phyloP scores from a whole-genome alignment of 257 asterid genomes.

The Cinchona pubescens region DNA sequence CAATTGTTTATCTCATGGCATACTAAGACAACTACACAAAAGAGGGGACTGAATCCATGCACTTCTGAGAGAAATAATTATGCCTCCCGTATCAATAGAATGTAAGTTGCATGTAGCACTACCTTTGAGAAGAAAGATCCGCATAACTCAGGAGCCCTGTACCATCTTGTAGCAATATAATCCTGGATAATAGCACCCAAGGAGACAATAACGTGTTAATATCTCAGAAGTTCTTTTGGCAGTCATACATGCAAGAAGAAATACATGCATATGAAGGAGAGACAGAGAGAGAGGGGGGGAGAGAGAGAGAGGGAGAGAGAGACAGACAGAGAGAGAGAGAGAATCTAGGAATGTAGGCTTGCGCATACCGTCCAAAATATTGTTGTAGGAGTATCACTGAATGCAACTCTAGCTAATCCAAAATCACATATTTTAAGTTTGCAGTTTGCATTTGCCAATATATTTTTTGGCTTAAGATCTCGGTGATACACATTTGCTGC shows the following conservation, averaged over 20 bases:
- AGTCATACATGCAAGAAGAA: constrained; percentile 9
- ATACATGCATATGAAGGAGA: background rate
- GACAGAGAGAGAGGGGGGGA: background rate
- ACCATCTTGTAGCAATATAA: constrained; percentile 99
- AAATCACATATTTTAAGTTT: constrained; percentile 90
- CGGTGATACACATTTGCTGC: constrained; percentile 93
- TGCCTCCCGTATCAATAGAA: background rate
- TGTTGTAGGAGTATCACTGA: constrained; percentile 81
- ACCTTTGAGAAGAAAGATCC: constrained; percentile 98
- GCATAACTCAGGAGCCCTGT: constrained; percentile 97
- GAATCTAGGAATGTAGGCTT: constrained; percentile 1
- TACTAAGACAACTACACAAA: background rate
- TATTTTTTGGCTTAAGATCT: constrained; percentile 92
- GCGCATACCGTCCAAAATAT: constrained; percentile 84
- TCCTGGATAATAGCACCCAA: constrained; percentile 51
- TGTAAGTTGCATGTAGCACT: background rate
- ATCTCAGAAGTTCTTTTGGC: background rate
- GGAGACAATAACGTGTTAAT: constrained; percentile 7
- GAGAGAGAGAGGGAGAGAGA: background rate
- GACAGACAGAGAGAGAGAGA: background rate
- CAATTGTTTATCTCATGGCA: background rate
- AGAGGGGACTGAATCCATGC: background rate
- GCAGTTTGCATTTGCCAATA: constrained; percentile 96
- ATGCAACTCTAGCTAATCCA: constrained; percentile 92
- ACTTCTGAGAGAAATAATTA: background rate